A percentile compares a stretch with the other conserved stretches of the same genome.
phyloP scores from a whole-genome alignment of 2,329 filamentous ascomycete species.

The Chaetomium olivaceum region DNA sequence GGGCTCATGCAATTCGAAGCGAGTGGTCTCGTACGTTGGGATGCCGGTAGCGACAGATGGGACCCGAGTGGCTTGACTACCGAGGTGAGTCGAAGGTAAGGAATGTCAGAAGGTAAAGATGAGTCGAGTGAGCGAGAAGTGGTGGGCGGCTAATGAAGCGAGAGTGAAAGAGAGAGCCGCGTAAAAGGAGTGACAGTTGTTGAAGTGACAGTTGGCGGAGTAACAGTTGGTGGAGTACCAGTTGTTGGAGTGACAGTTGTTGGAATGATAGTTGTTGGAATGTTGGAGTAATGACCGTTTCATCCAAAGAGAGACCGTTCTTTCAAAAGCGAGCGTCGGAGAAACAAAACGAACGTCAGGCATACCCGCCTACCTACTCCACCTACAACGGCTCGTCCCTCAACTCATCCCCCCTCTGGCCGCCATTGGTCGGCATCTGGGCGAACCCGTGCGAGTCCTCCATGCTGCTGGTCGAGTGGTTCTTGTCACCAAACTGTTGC shows the following conservation, averaged over 20 bases:
- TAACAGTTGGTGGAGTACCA: neutral
- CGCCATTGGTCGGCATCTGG: neutral
- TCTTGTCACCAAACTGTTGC: neutral
- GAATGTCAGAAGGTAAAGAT: neutral
- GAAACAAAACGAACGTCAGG: neutral
- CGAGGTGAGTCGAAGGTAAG: neutral
- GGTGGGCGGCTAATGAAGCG: neutral
- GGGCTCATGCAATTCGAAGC: neutral
- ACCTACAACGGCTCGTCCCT: neutral
- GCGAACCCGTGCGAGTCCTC: slow-evolving; percentile 8
- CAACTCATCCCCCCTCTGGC: neutral
- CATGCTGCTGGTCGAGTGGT: neutral
- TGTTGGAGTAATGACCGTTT: no score
- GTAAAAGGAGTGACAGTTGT: neutral
- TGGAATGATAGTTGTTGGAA: no score
- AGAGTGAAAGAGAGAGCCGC: neutral
- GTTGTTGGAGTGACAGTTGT: neutral
- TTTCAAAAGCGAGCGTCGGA: neutral
- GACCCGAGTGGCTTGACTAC: neutral
- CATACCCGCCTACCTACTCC: neutral
- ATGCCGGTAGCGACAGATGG: neutral
- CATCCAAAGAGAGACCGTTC: neutral
- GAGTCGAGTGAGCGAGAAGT: neutral
- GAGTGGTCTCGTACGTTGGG: neutral
- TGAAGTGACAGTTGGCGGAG: neutral